These are phyloP conservation scores for Barnettozyma wickerhamii DNA, from an alignment of 805 yeast species.

Conservation along the genomic window DNA sequence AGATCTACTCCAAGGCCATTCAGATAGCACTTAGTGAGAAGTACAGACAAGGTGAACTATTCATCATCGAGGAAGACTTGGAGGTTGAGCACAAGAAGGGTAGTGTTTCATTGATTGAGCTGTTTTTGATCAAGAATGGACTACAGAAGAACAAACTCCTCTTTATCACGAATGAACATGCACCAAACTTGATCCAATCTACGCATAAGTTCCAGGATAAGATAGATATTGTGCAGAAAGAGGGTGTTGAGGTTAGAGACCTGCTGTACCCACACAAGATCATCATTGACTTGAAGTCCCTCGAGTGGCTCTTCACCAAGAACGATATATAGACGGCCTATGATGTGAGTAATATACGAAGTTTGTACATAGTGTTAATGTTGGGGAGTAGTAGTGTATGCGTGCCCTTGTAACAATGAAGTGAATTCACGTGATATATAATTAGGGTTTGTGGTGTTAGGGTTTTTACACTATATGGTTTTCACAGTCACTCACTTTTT, in stretches of 20 bases:
- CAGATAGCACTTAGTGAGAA: conserved; percentile 79
- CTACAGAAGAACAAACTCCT: conserved; percentile 52
- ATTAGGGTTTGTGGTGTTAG: conserved; percentile 2
- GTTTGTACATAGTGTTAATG: conserved; percentile 4
- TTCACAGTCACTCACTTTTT: too few relatives aligned
- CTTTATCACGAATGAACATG: conserved; percentile 58
- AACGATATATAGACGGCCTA: conserved; percentile 1
- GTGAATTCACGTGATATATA: conserved; percentile 4
- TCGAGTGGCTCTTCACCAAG: conserved; percentile 47
- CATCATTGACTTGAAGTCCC: conserved; percentile 66
- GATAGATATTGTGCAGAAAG: conserved; percentile 66
- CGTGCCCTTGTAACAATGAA: too few relatives aligned
- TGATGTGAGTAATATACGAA: too few relatives aligned
- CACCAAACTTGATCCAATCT: conserved; percentile 57
- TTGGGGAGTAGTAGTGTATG: too few relatives aligned
- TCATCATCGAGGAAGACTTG: conserved; percentile 50
- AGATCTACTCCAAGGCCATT: conserved; percentile 71
- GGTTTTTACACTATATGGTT: too few relatives aligned
- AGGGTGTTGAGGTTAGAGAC: conserved; percentile 80
- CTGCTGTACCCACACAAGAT: conserved; percentile 73
- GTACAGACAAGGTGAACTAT: conserved; percentile 70
- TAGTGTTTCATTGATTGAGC: conserved; percentile 43
- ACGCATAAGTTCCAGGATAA: conserved; percentile 48
- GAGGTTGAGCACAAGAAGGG: conserved; percentile 31
- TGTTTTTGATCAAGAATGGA: conserved; percentile 45